Evolutionary conservation across 176 grass and related monocot genomes (phyloP), one percentile per base, ranked within the genome.

Genomic region (Elymus sibiricus): DNA sequence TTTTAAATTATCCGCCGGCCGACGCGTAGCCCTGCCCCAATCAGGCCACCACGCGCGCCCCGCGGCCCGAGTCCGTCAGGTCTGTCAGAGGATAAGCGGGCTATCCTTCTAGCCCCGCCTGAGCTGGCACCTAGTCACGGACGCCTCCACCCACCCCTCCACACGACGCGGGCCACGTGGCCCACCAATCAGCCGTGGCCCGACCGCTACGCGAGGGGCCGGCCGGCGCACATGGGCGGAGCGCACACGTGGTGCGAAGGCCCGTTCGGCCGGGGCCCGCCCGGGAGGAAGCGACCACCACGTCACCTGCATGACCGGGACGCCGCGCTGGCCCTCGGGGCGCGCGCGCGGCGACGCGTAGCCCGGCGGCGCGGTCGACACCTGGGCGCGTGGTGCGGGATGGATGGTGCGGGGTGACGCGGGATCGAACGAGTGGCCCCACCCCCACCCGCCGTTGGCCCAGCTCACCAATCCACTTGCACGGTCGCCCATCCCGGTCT

Each of bases 91-190:
- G 79, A 86, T 86, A 78, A 86, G 89, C 84, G 82, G 35, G 42
- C 42, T 86, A 44, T 17, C 65, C 34, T 17, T 16, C 67, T n/a
- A 42, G 13, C 42, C 25, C 55, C 3, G 58, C 79, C 34, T 87
- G 80, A 87, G 89, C 75, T 84, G 89, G 84, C 84, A 90, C 74
- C 56, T 29, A 87, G 66, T 83, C 84, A 83, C 21, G 27, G 79
- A 5, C 65, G 55, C 39, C 84, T 58, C 79, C 4, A 3, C 24
- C 11, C 4, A 19, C 1, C 1, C 42, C 3, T 2, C 55, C 21
- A 43, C 42, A 3, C 10, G 4, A 6, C 55, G 34, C 74, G 11
- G 2, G 71, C 66, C 51, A 90, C 80, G 85, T 87, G 80, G 80
- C 44, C 78, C 84, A 60, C 46, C 86, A 34, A 3, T 9, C 75